Conservation (phyloP, 495 filamentous ascomycete species). For the Rhypophila decipiens region DNA sequence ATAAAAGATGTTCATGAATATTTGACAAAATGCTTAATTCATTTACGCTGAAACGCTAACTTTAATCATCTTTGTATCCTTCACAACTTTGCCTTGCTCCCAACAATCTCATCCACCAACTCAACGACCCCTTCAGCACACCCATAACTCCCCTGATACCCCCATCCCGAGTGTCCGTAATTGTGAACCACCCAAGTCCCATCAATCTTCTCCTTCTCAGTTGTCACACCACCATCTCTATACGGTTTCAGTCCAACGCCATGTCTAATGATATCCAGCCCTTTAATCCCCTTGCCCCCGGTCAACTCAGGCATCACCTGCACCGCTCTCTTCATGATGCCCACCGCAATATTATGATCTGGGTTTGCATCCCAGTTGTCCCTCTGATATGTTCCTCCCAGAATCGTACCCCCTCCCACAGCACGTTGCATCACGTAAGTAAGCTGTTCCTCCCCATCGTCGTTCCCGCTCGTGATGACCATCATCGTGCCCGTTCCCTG, state of each 20-base stretch:
- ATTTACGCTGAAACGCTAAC: too few species aligned
- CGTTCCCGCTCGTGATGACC: constrained; percentile 69
- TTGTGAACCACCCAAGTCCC: constrained; percentile 78
- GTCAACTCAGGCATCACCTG: constrained; percentile 67
- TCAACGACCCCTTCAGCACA: constrained; percentile 63
- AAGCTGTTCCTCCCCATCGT: constrained; percentile 75
- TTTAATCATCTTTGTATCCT: too few species aligned
- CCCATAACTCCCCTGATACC: constrained; percentile 83
- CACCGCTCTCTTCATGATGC: constrained; percentile 85
- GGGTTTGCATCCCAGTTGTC: constrained; percentile 77
- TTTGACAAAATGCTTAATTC: too few species aligned
- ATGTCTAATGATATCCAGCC: constrained; percentile 78
- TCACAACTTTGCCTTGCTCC: constrained; percentile 6
- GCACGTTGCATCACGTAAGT: constrained; percentile 90
- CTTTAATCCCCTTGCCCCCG: constrained; percentile 69
- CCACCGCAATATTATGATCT: constrained; percentile 70
- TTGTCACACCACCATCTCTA: constrained; percentile 65
- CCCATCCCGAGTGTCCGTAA: constrained; percentile 94
- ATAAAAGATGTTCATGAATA: too few species aligned
- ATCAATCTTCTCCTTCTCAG: constrained; percentile 78
- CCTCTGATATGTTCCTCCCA: constrained; percentile 84
- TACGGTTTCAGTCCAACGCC: constrained; percentile 81
- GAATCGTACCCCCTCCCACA: constrained; percentile 65
- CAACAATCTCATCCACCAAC: constrained; percentile 57
- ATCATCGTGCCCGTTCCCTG: too few species aligned